These are phyloP conservation scores for Pistacia atlantica DNA, from an alignment of 345 rosid species.

Conservation along the genomic window DNA sequence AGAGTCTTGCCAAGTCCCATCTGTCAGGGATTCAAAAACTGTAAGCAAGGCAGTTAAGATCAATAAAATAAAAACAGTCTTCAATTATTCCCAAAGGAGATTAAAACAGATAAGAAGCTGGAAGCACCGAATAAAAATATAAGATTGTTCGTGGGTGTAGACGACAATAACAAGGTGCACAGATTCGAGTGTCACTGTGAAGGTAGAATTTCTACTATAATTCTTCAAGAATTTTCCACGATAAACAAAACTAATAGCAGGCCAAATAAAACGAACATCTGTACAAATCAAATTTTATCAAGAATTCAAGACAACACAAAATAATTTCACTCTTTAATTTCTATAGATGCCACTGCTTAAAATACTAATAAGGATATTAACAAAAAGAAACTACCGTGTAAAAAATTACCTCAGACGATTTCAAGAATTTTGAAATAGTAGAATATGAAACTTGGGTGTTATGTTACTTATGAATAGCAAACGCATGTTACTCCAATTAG, in stretches of 20 bases:
- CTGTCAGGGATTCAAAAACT: slow-evolving; percentile 35
- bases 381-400: too few relatives aligned
- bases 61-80: neutral
- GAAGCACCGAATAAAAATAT: neutral
- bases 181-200: neutral
- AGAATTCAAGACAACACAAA: neutral
- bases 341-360: too few relatives aligned
- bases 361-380: too few relatives aligned
- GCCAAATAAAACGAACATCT: too few relatives aligned
- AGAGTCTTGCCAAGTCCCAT: slow-evolving; percentile 95
- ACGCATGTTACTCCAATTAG: neutral
- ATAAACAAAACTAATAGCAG: too few relatives aligned
- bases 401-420: too few relatives aligned
- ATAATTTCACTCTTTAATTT: neutral
- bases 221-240: too few relatives aligned
- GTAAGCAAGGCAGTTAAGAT: neutral
- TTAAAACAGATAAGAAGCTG: neutral
- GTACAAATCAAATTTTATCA: neutral
- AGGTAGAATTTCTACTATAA: neutral
- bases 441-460: too few relatives aligned
- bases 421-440: too few relatives aligned
- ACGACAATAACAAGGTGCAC: neutral
- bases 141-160: too few relatives aligned
- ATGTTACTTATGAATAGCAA: neutral
- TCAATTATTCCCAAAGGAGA: neutral